Percentiles rank a stretch among this genome's conserved stretches.
Conservation (phyloP, 768 basidiomycete genomes). For the Mycena venus region DNA sequence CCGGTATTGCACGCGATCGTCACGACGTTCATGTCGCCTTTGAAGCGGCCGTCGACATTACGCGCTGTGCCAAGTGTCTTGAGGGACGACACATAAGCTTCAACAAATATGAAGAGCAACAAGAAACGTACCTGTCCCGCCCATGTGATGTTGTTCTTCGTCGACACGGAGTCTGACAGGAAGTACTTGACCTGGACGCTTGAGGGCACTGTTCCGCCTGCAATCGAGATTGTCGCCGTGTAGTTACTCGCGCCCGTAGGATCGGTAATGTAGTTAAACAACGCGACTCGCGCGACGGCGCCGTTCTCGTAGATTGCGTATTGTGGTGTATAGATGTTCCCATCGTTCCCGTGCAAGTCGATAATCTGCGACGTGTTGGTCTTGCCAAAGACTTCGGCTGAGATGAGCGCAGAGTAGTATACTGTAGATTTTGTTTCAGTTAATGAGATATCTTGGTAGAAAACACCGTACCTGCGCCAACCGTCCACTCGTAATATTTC, state of each 20-base stretch:
- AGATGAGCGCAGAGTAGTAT: conserved; percentile 80
- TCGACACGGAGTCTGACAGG: conserved; percentile 65
- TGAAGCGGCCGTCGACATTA: conserved; percentile 40
- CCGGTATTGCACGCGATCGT: conserved; percentile 38
- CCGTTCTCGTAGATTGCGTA: conserved; percentile 85
- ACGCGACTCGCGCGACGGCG: conserved; percentile 67
- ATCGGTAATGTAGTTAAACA: conserved; percentile 84
- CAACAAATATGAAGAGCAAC: too few relatives aligned
- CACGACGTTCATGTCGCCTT: conserved; percentile 31
- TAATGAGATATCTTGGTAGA: background rate
- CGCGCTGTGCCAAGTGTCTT: conserved; percentile 14
- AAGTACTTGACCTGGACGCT: conserved; percentile 70
- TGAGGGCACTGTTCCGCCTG: conserved; percentile 58
- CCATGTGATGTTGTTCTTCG: conserved; percentile 81
- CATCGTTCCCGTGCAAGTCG: conserved; percentile 69
- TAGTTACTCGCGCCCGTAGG: conserved; percentile 66
- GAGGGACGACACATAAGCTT: background rate
- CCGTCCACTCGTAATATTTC: conserved; percentile 75
- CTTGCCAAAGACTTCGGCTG: conserved; percentile 80
- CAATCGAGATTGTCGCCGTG: conserved; percentile 62
- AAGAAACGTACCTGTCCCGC: conserved; percentile 71
- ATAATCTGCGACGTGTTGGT: conserved; percentile 74
- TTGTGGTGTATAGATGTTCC: conserved; percentile 67
- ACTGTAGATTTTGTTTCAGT: conserved; percentile 48
- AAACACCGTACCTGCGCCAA: conserved; percentile 53